Conservation (phyloP, 2,329 filamentous ascomycete genomes). For the Exophiala viscosa region DNA sequence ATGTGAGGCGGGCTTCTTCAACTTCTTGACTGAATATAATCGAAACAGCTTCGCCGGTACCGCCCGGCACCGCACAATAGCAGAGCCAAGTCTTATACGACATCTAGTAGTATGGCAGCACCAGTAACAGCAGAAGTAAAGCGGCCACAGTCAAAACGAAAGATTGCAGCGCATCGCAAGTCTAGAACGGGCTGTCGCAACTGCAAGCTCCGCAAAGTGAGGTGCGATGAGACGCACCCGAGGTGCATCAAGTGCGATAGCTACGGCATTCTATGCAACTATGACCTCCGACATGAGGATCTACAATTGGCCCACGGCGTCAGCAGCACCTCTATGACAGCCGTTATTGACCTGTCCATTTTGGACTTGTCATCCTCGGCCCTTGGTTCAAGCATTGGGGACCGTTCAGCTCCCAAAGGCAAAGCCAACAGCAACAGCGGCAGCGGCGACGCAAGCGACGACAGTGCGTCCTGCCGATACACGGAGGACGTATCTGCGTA, state of each 20-base stretch:
- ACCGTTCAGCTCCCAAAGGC: not conserved
- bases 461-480: not conserved
- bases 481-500: conserved; percentile 2
- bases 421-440: not conserved
- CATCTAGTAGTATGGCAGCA: too few species aligned
- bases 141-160: conserved; percentile 8
- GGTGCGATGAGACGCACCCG: conserved; percentile 50
- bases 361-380: too few species aligned
- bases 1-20: too few species aligned
- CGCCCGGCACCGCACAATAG: too few species aligned
- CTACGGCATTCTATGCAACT: conserved; percentile 49
- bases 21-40: too few species aligned
- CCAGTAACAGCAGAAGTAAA: not conserved
- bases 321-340: conserved; percentile 21
- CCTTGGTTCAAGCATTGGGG: conserved; percentile 16
- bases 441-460: not conserved
- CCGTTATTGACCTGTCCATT: not conserved
- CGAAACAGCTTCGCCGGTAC: too few species aligned
- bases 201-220: conserved; percentile 51
- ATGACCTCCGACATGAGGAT: conserved; percentile 39
- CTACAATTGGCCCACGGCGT: conserved; percentile 26
- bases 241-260: conserved; percentile 42
- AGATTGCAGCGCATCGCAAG: conserved; percentile 29
- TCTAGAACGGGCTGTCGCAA: conserved; percentile 50
- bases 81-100: too few species aligned